Evolutionary conservation across 306 rosid genomes (phyloP), one percentile per base, ranked within the genome.

Genomic region (Lagenaria siceraria): DNA sequence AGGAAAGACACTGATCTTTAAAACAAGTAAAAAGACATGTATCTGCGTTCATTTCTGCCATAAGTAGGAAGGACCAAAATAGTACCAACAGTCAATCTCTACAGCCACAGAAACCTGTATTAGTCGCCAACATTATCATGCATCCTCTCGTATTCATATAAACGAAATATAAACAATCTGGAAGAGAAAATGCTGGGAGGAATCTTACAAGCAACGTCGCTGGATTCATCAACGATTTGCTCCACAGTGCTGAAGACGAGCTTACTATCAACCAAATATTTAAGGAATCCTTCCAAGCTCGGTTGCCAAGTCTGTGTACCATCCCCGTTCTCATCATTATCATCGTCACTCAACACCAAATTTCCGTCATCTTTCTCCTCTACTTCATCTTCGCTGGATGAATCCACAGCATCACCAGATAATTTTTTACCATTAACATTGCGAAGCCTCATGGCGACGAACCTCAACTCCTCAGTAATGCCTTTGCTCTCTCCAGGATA

Each of bases 401-500:
- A 78, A 54, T 80, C 76, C 19, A 21, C 52, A 19, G 55, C 27
- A 24, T 54, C 51, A 63, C 60, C 54, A 10, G 86, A 22, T 9
- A 73, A 17, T 42, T 90, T 87, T 80, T 87, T 77, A 70, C 79
- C 81, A 24, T 80, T 83, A 13, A 59, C 31, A 74, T 87, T 87
- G 17, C 85, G 97, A 76, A 95, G 97, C 76, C 85, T 86, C 98
- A 95, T 95, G 59, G 97, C 97, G 6, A 95, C 90, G 85, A 95
- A 92, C 81, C 97, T 84, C 96, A 95, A 84, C 84, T 92, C 99
- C 86, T 95, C 93, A 6, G 97, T 88, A 80, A 95, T 92, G 76
- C 97, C 97, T 49, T 82, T 77, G 79, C 81, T 81, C 82, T 95
- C 97, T 4, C 98, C 97, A 1, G 98, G 98, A 77, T 89, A 88